phyloP scores from a whole-genome alignment of 106 monocot species.

The Hemerocallis citrina region DNA sequence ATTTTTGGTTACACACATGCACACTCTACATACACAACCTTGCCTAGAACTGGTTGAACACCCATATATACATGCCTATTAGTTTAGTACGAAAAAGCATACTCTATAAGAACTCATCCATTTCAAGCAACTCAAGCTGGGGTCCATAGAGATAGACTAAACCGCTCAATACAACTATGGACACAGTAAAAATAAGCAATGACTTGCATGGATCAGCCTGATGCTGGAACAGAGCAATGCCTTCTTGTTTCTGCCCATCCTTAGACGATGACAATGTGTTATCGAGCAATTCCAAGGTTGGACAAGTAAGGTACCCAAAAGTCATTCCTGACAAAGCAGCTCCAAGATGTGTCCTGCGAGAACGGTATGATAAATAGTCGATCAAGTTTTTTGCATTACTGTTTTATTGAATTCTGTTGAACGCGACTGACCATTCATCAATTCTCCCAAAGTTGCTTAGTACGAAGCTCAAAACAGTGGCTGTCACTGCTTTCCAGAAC shows the following conservation, averaged over 20 bases:
- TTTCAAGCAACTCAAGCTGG: conserved; percentile 27
- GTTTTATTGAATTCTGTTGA: not conserved
- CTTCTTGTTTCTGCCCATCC: conserved; percentile 29
- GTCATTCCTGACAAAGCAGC: conserved; percentile 46
- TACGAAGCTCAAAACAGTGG: conserved; percentile 52
- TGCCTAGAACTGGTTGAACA: too few relatives aligned
- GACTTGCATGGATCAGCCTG: conserved; percentile 62
- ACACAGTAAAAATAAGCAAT: conserved; percentile 31
- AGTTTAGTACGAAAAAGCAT: too few relatives aligned
- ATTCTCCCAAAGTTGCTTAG: conserved; percentile 43
- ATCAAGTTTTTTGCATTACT: not conserved
- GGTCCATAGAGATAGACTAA: conserved; percentile 33
- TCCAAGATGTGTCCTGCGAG: conserved; percentile 62
- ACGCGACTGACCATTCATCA: conserved; percentile 54
- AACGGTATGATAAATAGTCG: not conserved
- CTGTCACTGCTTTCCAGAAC: conserved; percentile 58
- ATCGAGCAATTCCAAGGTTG: conserved; percentile 32
- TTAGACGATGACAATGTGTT: conserved; percentile 18
- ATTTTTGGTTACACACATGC: too few relatives aligned
- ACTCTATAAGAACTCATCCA: conserved; percentile 14
- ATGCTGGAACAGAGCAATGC: conserved; percentile 25
- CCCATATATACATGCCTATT: too few relatives aligned
- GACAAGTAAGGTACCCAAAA: conserved; percentile 59
- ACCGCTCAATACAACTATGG: conserved; percentile 27
- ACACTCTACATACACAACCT: too few relatives aligned